Conservation (phyloP, 805 yeast genomes). For the Cyberlindnera japonica region DNA sequence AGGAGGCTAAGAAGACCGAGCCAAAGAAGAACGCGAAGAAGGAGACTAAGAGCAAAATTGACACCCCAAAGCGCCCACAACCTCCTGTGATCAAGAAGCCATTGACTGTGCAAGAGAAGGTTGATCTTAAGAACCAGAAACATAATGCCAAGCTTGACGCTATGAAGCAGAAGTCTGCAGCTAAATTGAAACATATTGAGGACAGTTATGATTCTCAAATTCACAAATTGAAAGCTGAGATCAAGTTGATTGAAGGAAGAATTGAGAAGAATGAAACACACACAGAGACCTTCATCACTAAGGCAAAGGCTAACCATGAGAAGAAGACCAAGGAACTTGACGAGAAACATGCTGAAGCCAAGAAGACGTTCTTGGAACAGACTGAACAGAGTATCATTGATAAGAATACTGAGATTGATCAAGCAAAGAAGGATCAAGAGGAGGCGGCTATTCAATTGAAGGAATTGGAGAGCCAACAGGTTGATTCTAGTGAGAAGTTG, state of each 20-base stretch:
- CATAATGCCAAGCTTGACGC: conserved; percentile 16
- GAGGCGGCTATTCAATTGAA: conserved; percentile 21
- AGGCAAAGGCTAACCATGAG: conserved; percentile 18
- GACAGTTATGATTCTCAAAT: conserved; percentile 21
- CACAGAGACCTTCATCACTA: conserved; percentile 15
- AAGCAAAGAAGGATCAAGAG: conserved; percentile 21
- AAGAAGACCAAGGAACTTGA: conserved; percentile 18
- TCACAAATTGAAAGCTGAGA: conserved; percentile 21
- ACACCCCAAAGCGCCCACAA: conserved; percentile 8
- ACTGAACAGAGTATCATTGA: conserved; percentile 21
- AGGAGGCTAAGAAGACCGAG: background rate
- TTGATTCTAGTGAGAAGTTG: conserved; percentile 23
- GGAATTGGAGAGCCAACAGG: conserved; percentile 24
- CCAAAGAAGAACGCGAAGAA: background rate
- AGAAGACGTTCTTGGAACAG: conserved; percentile 20
- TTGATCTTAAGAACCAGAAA: conserved; percentile 16
- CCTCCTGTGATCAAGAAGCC: conserved; percentile 14
- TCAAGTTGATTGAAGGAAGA: conserved; percentile 20
- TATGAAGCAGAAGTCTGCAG: conserved; percentile 18
- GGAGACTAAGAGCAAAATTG: no score
- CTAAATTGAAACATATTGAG: conserved; percentile 20
- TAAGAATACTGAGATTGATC: conserved; percentile 22
- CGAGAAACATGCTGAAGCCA: conserved; percentile 24
- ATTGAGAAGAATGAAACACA: conserved; percentile 15
- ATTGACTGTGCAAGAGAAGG: conserved; percentile 22